Conservation (phyloP, 768 basidiomycete genomes). For the Tephrocybe rancida region DNA sequence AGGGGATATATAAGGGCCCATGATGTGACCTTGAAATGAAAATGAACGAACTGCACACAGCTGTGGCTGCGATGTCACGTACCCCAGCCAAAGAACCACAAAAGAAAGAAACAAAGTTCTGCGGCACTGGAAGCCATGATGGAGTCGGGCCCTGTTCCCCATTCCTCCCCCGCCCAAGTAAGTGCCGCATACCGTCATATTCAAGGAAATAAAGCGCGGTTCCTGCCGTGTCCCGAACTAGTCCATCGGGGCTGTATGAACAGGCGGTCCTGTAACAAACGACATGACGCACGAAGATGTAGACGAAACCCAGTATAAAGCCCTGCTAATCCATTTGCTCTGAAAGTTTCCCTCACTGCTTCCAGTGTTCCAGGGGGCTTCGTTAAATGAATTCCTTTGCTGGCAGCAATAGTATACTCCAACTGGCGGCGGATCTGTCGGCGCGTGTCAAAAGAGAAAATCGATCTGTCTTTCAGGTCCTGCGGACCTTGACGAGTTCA, state of each 20-base stretch:
- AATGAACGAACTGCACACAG: slow-evolving; percentile 29
- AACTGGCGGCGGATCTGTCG: slow-evolving; percentile 86
- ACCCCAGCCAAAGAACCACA: slow-evolving; percentile 93
- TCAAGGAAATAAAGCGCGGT: slow-evolving; percentile 93
- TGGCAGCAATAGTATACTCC: slow-evolving; percentile 88
- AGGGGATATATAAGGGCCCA: slow-evolving; percentile 94
- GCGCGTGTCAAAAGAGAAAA: slow-evolving; percentile 6
- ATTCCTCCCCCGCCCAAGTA: slow-evolving; percentile 74
- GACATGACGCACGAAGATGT: slow-evolving; percentile 72
- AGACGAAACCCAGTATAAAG: slow-evolving; percentile 84
- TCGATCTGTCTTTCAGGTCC: background rate
- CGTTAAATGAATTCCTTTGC: slow-evolving; percentile 66
- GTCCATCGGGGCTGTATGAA: slow-evolving; percentile 1
- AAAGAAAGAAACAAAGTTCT: slow-evolving; percentile 83
- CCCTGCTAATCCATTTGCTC: slow-evolving; percentile 59
- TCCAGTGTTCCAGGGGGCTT: slow-evolving; percentile 80
- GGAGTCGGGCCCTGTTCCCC: slow-evolving; percentile 85
- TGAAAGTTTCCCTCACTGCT: slow-evolving; percentile 81
- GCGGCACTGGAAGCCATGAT: slow-evolving; percentile 82
- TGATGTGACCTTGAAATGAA: slow-evolving; percentile 58
- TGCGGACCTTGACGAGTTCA: slow-evolving; percentile 88
- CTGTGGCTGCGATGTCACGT: slow-evolving; percentile 10
- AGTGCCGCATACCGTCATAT: slow-evolving; percentile 89
- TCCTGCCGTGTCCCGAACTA: slow-evolving; percentile 87
- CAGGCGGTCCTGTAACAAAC: background rate